phyloP scores from a whole-genome alignment of 2,329 filamentous ascomycete genomes.

The Colletotrichum sp. region DNA sequence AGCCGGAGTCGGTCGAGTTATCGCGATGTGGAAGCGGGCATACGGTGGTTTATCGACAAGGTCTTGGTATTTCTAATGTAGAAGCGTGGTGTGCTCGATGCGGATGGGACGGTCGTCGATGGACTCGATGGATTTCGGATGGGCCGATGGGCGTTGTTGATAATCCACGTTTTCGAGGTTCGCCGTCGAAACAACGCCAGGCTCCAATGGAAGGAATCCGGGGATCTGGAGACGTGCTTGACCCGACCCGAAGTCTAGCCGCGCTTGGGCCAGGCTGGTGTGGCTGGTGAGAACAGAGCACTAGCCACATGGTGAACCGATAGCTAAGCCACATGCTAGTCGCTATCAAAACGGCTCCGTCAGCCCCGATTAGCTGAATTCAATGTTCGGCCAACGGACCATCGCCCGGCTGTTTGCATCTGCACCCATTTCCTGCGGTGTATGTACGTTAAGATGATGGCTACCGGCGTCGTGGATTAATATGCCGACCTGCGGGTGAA shows the following conservation, averaged over 20 bases:
- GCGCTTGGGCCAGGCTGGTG: fast-evolving
- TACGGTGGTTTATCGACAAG: background rate
- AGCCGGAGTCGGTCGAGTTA: conserved; percentile 11
- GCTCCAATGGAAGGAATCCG: conserved; percentile 3
- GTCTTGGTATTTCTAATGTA: background rate
- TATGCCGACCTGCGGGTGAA: background rate
- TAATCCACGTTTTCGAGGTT: background rate
- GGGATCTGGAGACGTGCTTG: background rate
- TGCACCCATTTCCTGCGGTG: background rate
- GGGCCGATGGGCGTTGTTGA: background rate
- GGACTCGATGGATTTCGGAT: conserved; percentile 8
- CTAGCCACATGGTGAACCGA: fast-evolving
- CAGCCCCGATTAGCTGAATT: background rate
- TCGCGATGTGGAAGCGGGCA: background rate
- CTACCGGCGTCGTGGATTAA: background rate
- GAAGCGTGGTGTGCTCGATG: background rate
- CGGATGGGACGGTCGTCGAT: background rate
- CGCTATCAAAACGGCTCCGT: background rate
- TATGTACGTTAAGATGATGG: too few species aligned
- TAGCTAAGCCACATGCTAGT: too few species aligned
- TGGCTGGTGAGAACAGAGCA: fast-evolving
- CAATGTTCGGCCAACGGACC: background rate
- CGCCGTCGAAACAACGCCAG: conserved; percentile 6
- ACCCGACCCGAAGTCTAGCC: conserved; percentile 8
- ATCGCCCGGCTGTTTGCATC: background rate